Evolutionary conservation across 2,329 filamentous ascomycete genomes (phyloP).

Genomic region (Elsinoe arachidis): DNA sequence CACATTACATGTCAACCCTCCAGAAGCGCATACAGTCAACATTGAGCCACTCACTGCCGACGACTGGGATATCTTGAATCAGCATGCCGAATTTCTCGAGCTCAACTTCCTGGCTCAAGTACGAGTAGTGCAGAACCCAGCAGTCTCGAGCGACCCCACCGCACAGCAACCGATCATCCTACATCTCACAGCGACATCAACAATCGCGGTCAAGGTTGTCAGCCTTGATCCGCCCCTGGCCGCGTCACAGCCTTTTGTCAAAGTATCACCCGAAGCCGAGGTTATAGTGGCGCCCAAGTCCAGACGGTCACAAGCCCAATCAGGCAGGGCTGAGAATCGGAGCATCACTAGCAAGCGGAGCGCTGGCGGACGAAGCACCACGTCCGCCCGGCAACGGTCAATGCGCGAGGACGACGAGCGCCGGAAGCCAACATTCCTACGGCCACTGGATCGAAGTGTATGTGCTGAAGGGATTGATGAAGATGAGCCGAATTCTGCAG

Average conservation of each 20-base stretch:
- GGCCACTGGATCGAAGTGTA: slow-evolving; percentile 63
- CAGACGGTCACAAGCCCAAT: slow-evolving; percentile 49
- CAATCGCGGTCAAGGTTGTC: slow-evolving; percentile 79
- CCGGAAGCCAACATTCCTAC: slow-evolving; percentile 61
- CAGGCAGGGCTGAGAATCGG: slow-evolving; percentile 60
- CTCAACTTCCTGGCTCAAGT: slow-evolving; percentile 90
- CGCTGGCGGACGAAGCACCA: slow-evolving; percentile 60
- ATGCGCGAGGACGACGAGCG: slow-evolving; percentile 56
- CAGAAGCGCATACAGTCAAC: slow-evolving; percentile 84
- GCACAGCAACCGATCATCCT: slow-evolving; percentile 73
- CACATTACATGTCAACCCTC: slow-evolving; percentile 77
- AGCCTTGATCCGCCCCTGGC: slow-evolving; percentile 69
- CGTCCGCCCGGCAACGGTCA: slow-evolving; percentile 55
- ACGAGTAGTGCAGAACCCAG: slow-evolving; percentile 80
- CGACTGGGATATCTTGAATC: slow-evolving; percentile 98
- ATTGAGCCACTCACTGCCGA: slow-evolving; percentile 92
- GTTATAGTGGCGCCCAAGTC: slow-evolving; percentile 95
- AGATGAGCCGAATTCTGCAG: slow-evolving; percentile 40
- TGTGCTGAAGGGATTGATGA: slow-evolving; percentile 66
- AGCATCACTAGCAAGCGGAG: slow-evolving; percentile 76
- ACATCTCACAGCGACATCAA: slow-evolving; percentile 90
- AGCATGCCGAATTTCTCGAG: slow-evolving; percentile 92
- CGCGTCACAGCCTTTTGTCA: slow-evolving; percentile 68
- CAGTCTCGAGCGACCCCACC: slow-evolving; percentile 44
- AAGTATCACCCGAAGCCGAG: slow-evolving; percentile 87